Evolutionary conservation across 441 rosid species (phyloP), one percentile per base, ranked within the genome.

Genomic region (Syzygium malaccense): DNA sequence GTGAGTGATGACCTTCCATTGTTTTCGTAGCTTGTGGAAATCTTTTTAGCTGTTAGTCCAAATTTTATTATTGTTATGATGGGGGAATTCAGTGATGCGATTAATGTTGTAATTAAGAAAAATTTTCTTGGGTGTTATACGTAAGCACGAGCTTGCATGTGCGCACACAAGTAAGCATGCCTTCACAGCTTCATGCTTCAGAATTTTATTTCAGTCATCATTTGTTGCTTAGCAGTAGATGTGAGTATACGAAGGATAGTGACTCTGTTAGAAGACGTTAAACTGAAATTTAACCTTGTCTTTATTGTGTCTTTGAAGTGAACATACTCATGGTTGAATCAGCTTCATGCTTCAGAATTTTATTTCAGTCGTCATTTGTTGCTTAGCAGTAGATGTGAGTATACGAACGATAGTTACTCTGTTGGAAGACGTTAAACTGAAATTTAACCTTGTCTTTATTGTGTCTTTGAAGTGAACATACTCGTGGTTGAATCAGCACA

Each of bases 241-340:
- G 51, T 13, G 80, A 71, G 5, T 41, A 75, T 0, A 41, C 3
- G 0, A 41, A 75, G 18, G n/a, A 41, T 75, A 75, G n/a, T 0
- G 2, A 23, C 51, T 13, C 17, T 75, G 18, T 75, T 75, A 53
- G 83, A 75, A 75, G n/a, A 75, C 0, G 3, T 75, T 75, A 75
- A 75, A 41, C 41, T 75, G 83, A 14, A 75, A 75, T 75, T 6
- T 41, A 41, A 75, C 53, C 83, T 75, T 23, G 28, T 75, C 17
- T 75, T 41, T 53, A 25, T 85, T 85, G 57, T 20, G 60, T 85
- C 37, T 53, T 55, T 85, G 86, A 54, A 85, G 51, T 75, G 83
- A 75, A 41, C 18, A 23, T 2, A 26, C n/a, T n/a, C n/a, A n/a
- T n/a, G n/a, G n/a, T n/a, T n/a, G n/a, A n/a, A n/a, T n/a, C 51